Evolutionary conservation across 2,329 filamentous ascomycete genomes (phyloP).

Genomic region (Xenoacremonium recifei): DNA sequence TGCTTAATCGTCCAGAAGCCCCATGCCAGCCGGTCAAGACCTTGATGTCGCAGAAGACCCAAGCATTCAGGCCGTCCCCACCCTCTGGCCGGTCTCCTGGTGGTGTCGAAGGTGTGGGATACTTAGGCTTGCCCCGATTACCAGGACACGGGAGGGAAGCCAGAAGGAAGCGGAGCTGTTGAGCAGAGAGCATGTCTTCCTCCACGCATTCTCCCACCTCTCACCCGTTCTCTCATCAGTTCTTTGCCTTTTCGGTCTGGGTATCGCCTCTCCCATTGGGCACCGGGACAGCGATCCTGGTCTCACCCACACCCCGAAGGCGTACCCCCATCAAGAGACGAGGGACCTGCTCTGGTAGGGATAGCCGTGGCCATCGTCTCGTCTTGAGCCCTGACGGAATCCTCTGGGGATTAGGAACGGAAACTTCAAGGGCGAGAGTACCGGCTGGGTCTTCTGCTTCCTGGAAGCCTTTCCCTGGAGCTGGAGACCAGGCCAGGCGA

Average conservation of each 20-base stretch:
- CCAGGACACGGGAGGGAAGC: conserved; percentile 22
- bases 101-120: neutral
- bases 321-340: conserved; percentile 22
- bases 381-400: neutral
- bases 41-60: neutral
- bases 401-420: too few relatives aligned
- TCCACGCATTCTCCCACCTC: conserved; percentile 6
- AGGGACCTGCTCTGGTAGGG: conserved; percentile 26
- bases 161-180: conserved; percentile 11
- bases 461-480: conserved; percentile 18
- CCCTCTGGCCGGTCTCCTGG: neutral
- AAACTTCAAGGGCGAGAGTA: too few relatives aligned
- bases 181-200: neutral
- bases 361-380: neutral
- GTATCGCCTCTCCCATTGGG: conserved; percentile 13
- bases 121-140: conserved; percentile 23
- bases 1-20: conserved; percentile 5
- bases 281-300: conserved; percentile 5
- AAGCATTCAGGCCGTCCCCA: conserved; percentile 1
- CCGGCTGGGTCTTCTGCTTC: too few relatives aligned
- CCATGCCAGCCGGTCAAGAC: neutral
- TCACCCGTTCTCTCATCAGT: conserved; percentile 16
- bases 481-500: conserved; percentile 15
- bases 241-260: conserved; percentile 14
- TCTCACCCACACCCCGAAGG: conserved; percentile 15